Evolutionary conservation across 257 asterid species (phyloP).

Genomic region (Handroanthus guayacan): DNA sequence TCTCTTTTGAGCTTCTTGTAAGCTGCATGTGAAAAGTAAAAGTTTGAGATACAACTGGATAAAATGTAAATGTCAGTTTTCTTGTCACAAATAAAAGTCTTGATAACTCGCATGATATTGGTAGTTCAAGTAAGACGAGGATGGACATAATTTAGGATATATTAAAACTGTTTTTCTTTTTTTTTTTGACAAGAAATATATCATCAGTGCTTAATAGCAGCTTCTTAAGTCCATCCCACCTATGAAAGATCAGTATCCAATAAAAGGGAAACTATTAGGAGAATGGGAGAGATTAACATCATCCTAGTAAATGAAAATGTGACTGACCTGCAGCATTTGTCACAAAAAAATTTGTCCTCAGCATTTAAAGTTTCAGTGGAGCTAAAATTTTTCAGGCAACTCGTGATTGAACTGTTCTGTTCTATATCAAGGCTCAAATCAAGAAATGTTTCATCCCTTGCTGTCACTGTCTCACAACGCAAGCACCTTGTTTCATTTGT

Average conservation of each 20-base stretch:
- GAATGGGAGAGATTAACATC: slow-evolving; percentile 9
- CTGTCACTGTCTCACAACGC: slow-evolving; percentile 91
- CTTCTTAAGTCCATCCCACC: neutral
- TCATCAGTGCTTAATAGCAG: slow-evolving; percentile 5
- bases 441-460: slow-evolving; percentile 87
- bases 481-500: slow-evolving; percentile 89
- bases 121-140: neutral
- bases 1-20: slow-evolving; percentile 96
- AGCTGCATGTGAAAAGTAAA: slow-evolving; percentile 46
- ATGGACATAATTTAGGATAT: neutral
- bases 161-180: neutral
- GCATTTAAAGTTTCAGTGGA: slow-evolving; percentile 90
- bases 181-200: neutral
- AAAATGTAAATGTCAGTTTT: neutral
- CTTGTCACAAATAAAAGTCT: neutral
- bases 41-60: neutral
- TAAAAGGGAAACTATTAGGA: neutral
- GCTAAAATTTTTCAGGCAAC: slow-evolving; percentile 86
- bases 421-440: slow-evolving; percentile 92
- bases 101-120: neutral
- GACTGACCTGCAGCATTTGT: slow-evolving; percentile 85
- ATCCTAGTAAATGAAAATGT: slow-evolving; percentile 15
- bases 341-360: slow-evolving; percentile 89
- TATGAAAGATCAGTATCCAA: slow-evolving; percentile 17
- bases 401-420: slow-evolving; percentile 89